Percentiles rank a stretch among this genome's conserved stretches.
Evolutionary conservation across 1,284 basidiomycete species (phyloP).

Genomic region (Ustilago sp.): DNA sequence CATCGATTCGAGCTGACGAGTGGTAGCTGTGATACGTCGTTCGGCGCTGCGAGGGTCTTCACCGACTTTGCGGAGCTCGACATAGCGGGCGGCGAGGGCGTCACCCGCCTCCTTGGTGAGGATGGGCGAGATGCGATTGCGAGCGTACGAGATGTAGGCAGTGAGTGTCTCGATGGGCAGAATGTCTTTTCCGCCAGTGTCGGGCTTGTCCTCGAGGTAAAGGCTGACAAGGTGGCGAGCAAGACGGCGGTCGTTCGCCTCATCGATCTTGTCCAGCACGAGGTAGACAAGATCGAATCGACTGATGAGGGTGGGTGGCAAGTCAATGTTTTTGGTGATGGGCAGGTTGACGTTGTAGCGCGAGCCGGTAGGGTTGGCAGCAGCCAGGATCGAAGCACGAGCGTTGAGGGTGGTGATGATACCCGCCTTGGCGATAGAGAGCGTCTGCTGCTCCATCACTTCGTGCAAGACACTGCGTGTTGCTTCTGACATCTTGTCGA

Average conservation of each 20-base stretch:
- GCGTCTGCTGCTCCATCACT: constrained; percentile 99
- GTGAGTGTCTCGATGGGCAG: constrained; percentile 88
- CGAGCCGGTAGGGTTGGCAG: constrained; percentile 95
- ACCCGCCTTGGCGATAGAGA: constrained; percentile 99
- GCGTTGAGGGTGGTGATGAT: constrained; percentile 99
- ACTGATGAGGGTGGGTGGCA: constrained; percentile 96
- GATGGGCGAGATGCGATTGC: constrained; percentile 87
- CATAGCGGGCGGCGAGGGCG: constrained; percentile 88
- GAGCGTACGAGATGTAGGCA: constrained; percentile 92
- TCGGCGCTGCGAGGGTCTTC: constrained; percentile 84
- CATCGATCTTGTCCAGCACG: constrained; percentile 90
- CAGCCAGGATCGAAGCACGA: constrained; percentile 94
- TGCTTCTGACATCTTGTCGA: constrained; percentile 98
- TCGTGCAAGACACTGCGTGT: constrained; percentile 97
- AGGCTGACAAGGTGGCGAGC: constrained; percentile 93
- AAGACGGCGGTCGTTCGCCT: constrained; percentile 85
- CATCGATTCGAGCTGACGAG: constrained; percentile 95
- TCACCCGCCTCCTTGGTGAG: constrained; percentile 86
- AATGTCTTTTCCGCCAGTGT: constrained; percentile 78
- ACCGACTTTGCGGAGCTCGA: constrained; percentile 86
- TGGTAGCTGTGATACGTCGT: constrained; percentile 96
- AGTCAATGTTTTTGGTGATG: constrained; percentile 76
- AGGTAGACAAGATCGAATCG: constrained; percentile 98
- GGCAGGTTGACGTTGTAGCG: constrained; percentile 92
- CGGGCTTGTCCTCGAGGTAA: constrained; percentile 90